Evolutionary conservation across 306 rosid species (phyloP).

Genomic region (Quillaja saponaria): DNA sequence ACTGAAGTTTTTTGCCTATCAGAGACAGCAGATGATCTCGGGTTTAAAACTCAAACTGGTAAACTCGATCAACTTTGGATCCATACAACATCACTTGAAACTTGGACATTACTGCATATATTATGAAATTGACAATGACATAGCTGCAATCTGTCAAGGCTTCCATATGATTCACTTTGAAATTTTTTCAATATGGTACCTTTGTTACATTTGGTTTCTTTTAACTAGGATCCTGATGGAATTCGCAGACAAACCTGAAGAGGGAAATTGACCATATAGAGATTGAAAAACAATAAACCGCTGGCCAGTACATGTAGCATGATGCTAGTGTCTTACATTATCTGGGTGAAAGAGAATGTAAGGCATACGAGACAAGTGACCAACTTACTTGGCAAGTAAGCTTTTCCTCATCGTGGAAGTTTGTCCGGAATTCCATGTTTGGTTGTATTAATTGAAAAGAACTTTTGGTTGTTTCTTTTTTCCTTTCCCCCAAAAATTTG

Average conservation of each 20-base stretch:
- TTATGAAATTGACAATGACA: constrained; percentile 6
- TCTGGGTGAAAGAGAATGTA: constrained; percentile 8
- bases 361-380: constrained; percentile 16
- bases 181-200: constrained; percentile 20
- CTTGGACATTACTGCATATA: constrained; percentile 18
- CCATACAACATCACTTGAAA: too few relatives aligned
- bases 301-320: constrained; percentile 9
- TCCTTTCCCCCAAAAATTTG: too few relatives aligned
- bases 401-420: constrained; percentile 4
- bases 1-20: constrained; percentile 63
- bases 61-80: constrained; percentile 19
- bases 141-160: neutral
- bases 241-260: constrained; percentile 49
- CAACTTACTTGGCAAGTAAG: constrained; percentile 38
- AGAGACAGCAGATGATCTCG: constrained; percentile 49
- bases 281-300: constrained; percentile 24
- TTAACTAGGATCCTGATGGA: constrained; percentile 29
- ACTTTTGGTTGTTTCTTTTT: too few relatives aligned
- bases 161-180: constrained; percentile 20
- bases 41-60: constrained; percentile 72
- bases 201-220: constrained; percentile 11
- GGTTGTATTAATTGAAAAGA: neutral
- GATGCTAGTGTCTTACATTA: constrained; percentile 9
- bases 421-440: neutral
- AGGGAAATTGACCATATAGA: constrained; percentile 34